Base-by-base conservation (phyloP, 1,284 basidiomycete genomes). In the Anthracocystis walkeri region DNA sequence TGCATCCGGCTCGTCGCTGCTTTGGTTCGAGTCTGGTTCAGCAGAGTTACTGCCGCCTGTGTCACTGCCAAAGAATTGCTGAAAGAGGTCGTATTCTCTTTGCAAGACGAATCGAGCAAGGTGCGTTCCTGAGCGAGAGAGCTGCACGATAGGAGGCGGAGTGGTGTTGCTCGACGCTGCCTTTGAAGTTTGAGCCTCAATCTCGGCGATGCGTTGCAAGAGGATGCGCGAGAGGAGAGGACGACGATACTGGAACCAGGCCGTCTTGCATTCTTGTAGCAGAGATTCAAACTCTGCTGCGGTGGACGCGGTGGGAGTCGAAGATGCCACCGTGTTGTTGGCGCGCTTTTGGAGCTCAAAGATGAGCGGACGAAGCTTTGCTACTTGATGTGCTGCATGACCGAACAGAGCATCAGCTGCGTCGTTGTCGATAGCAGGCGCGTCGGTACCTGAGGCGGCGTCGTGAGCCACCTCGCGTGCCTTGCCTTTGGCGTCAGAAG, bases 241-340 rank as follows among this genome's bases (percentile, higher is more conserved):
- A n/a, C 67, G 49, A 7, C 79, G 68, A 20, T 65, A 46, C 27
- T 76, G 61, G 33, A 72, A 79, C 61, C 75, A 81, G n/a, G 79
- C 75, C 3, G 48, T 25, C 8, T 62, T 60, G 49, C 75, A 78
- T 42, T 81, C 79, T n/a, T 67, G 58, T 6, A 81, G 65, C 29
- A 78, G 42, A 2, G 78, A 69, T 11, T 65, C 59, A 42, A 74
- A 80, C 41, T 81, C 79, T 40, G 73, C 63, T 12, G 78, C 67
- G 3, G 68, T 74, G 8, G 64, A 68, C 14, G 66, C 56, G 42
- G 25, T 56, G 1, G 58, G 18, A 10, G 58, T 18, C 23, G 66
- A 41, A 7, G 58, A 31, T 3, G 54, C 51, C 38, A 31, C 23
- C 5, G 55, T 20, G 20, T 48, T 63, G 40, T 14, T 45, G 20